These are phyloP conservation scores for Boletus pseudo-olivaceus DNA, from an alignment of 768 basidiomycete species.

Conservation along the genomic window DNA sequence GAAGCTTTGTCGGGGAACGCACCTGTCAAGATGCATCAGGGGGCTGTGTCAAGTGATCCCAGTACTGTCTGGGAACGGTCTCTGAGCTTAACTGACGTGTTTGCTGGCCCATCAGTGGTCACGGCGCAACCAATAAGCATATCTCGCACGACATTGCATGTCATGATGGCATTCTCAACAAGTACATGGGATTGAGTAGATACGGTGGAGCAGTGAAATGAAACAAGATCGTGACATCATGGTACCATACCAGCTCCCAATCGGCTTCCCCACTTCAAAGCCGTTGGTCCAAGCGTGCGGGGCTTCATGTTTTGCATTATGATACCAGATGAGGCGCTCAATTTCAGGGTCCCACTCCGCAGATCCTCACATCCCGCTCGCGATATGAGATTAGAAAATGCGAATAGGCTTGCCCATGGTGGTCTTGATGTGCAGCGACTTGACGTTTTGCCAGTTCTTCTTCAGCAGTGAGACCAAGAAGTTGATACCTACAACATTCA, in stretches of 20 bases:
- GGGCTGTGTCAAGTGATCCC: conserved; percentile 13
- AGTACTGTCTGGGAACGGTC: conserved; percentile 6
- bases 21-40: conserved; percentile 8
- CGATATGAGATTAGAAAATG: conserved; percentile 60
- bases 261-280: conserved; percentile 65
- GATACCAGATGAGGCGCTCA: conserved; percentile 31
- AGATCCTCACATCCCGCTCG: conserved; percentile 4
- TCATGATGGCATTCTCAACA: conserved; percentile 14
- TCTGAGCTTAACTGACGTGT: neutral
- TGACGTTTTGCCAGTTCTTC: conserved; percentile 99
- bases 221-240: conserved; percentile 22
- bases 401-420: conserved; percentile 99
- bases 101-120: conserved; percentile 13
- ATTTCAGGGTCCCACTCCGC: conserved; percentile 15
- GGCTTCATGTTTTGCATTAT: conserved; percentile 93
- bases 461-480: conserved; percentile 98
- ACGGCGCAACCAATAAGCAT: neutral
- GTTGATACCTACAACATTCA: conserved; percentile 77
- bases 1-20: conserved; percentile 18
- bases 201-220: conserved; percentile 9
- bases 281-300: conserved; percentile 99
- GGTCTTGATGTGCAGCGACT: conserved; percentile 96
- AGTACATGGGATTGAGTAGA: conserved; percentile 22
- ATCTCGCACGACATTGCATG: conserved; percentile 8
- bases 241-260: conserved; percentile 80